Evolutionary conservation across 2,329 filamentous ascomycete genomes (phyloP).

Genomic region (Colletotrichum cereale): DNA sequence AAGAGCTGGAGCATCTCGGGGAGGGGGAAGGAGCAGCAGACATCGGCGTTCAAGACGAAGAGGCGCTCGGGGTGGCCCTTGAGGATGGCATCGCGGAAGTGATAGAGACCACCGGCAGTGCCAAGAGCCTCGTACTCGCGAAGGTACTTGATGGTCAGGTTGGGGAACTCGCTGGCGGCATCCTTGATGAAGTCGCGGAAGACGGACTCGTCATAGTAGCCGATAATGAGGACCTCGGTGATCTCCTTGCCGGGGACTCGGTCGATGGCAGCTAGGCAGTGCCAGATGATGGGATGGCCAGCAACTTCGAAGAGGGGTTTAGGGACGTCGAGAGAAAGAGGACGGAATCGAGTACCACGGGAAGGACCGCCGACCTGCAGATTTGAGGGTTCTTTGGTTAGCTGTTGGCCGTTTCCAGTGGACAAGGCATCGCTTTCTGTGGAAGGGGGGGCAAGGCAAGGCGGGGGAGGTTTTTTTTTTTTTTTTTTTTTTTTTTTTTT

Average conservation of each 20-base stretch:
- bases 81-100: slow-evolving; percentile 98
- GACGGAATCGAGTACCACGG: slow-evolving; percentile 94
- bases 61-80: slow-evolving; percentile 95
- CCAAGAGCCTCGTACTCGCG: slow-evolving; percentile 97
- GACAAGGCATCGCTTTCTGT: slow-evolving; percentile 8
- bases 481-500: no score
- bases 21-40: slow-evolving; percentile 98
- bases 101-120: slow-evolving; percentile 96
- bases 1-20: slow-evolving; percentile 96
- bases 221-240: slow-evolving; percentile 96
- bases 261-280: slow-evolving; percentile 92
- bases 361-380: slow-evolving; percentile 91
- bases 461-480: slow-evolving; percentile 31
- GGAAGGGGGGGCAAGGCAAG: slow-evolving; percentile 41
- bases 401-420: slow-evolving; percentile 40
- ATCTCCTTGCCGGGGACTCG: slow-evolving; percentile 85
- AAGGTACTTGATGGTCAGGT: slow-evolving; percentile 92
- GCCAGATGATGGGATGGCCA: slow-evolving; percentile 97
- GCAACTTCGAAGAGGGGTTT: slow-evolving; percentile 99
- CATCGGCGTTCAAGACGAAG: slow-evolving; percentile 97
- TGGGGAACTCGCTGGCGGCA: slow-evolving; percentile 84
- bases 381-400: slow-evolving; percentile 45
- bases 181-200: slow-evolving; percentile 99
- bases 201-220: slow-evolving; percentile 97
- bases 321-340: slow-evolving; percentile 93